phyloP scores from a whole-genome alignment of 1,284 basidiomycete species.

The Mycena citricolor region DNA sequence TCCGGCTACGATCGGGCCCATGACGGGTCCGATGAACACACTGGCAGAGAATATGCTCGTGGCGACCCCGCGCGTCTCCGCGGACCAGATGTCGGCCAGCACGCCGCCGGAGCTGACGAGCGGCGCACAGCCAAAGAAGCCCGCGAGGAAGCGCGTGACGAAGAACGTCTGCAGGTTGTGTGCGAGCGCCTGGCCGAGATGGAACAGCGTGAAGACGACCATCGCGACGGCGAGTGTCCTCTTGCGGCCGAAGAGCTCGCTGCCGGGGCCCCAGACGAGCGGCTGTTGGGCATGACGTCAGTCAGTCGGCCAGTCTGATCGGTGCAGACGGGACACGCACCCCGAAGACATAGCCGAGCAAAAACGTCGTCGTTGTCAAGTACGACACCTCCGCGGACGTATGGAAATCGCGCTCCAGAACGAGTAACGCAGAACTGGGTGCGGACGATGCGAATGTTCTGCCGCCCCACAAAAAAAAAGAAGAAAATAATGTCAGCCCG shows the following conservation, averaged over 20 bases:
- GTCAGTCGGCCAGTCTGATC: too few relatives aligned
- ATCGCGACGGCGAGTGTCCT: conserved; percentile 54
- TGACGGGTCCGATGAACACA: conserved; percentile 65
- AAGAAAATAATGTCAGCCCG: conserved; percentile 1
- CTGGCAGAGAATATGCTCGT: conserved; percentile 62
- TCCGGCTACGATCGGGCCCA: conserved; percentile 60
- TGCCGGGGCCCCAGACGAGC: conserved; percentile 52
- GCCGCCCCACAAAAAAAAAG: too few relatives aligned
- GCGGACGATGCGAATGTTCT: conserved; percentile 64
- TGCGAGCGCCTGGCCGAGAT: conserved; percentile 64
- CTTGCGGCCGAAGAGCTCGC: conserved; percentile 62
- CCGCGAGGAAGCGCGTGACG: conserved; percentile 63
- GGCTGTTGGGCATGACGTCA: conserved; percentile 33
- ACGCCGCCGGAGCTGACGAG: conserved; percentile 62
- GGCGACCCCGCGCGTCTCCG: conserved; percentile 56
- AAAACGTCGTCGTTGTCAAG: conserved; percentile 54
- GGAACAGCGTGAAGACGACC: conserved; percentile 54
- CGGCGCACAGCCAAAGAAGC: conserved; percentile 68
- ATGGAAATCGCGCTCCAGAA: conserved; percentile 43
- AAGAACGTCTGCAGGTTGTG: conserved; percentile 64
- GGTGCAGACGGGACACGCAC: conserved; percentile 34
- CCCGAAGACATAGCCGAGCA: conserved; percentile 60
- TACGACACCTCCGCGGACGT: conserved; percentile 45
- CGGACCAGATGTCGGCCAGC: conserved; percentile 68
- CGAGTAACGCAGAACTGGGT: conserved; percentile 44